A percentile compares a stretch with the other conserved stretches of the same genome.
phyloP scores from a whole-genome alignment of 2,329 filamentous ascomycete species.

The Aspergillus carbonarius region DNA sequence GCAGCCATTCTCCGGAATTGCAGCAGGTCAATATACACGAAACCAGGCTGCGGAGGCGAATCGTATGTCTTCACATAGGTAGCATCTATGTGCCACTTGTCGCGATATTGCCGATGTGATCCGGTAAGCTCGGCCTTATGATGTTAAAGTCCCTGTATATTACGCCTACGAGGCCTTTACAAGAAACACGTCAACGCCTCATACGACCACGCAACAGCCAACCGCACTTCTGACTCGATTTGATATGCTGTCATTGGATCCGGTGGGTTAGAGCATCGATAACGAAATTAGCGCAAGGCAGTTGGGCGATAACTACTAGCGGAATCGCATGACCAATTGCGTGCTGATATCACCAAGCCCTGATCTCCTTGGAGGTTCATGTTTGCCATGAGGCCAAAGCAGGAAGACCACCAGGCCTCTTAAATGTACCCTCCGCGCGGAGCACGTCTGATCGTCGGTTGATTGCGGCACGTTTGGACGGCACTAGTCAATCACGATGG shows the following conservation, averaged over 20 bases:
- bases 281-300: neutral
- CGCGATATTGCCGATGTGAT: neutral
- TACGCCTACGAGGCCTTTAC: neutral
- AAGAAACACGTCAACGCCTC: neutral
- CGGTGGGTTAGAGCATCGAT: neutral
- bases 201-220: neutral
- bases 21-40: slow-evolving; percentile 15
- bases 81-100: neutral
- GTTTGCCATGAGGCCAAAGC: neutral
- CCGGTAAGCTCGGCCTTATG: neutral
- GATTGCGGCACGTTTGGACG: neutral
- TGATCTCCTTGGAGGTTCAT: too few relatives aligned
- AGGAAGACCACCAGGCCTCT: neutral
- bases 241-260: neutral
- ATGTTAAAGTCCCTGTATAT: neutral
- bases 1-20: slow-evolving; percentile 5
- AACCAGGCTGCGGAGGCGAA: slow-evolving; percentile 6
- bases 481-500: neutral
- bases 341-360: neutral
- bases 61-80: neutral
- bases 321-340: neutral
- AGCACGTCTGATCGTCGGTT: neutral
- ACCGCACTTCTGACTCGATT: neutral
- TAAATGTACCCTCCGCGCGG: neutral
- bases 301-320: neutral